Percentiles rank a stretch among this genome's conserved stretches.
Conservation (phyloP, 176 grass and related monocot genomes). For the Leersia perrieri region DNA sequence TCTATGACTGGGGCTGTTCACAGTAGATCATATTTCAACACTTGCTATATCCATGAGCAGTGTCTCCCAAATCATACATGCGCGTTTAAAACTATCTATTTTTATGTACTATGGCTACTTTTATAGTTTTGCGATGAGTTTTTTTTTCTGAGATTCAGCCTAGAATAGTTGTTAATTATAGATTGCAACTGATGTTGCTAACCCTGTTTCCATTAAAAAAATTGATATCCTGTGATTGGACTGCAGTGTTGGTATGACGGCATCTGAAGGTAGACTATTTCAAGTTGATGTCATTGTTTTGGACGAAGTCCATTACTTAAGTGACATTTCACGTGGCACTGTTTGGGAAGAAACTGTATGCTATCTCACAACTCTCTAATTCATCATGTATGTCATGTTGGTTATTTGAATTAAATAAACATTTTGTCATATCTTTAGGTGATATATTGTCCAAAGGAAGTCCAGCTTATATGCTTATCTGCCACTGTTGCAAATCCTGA, state of each 20-base stretch:
- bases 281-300: slow-evolving; percentile 96
- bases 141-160: slow-evolving; percentile 26
- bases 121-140: background rate
- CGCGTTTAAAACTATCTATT: slow-evolving; percentile 1
- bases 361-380: slow-evolving; percentile 28
- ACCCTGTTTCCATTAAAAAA: slow-evolving; percentile 20
- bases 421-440: slow-evolving; percentile 59
- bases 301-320: slow-evolving; percentile 98
- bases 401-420: slow-evolving; percentile 23
- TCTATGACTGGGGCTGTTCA: background rate
- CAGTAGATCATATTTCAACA: background rate
- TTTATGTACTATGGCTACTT: slow-evolving; percentile 20
- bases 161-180: slow-evolving; percentile 25
- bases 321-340: slow-evolving; percentile 95
- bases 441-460: slow-evolving; percentile 97
- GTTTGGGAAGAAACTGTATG: slow-evolving; percentile 99
- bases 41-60: background rate
- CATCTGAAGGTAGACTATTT: slow-evolving; percentile 91
- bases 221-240: slow-evolving; percentile 39
- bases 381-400: slow-evolving; percentile 6
- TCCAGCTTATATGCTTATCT: slow-evolving; percentile 97
- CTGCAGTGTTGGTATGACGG: slow-evolving; percentile 78
- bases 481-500: slow-evolving; percentile 98
- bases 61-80: background rate
- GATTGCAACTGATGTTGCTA: slow-evolving; percentile 27